Conservation (phyloP, 371 early-diverging fungal genomes). For the Mortierella polycephala region DNA sequence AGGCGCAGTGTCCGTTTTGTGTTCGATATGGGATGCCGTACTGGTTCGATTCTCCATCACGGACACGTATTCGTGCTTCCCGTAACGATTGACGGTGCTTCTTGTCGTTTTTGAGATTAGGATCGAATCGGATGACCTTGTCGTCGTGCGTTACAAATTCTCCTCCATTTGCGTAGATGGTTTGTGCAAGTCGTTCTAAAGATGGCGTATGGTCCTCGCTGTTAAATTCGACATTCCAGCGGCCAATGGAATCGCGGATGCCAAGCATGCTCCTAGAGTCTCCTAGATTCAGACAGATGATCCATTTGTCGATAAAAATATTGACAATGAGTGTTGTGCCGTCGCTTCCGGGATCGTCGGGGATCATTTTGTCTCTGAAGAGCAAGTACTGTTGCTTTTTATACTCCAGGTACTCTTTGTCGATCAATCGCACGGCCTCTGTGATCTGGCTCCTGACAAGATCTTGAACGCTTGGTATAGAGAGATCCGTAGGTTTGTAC, state of each 20-base stretch:
- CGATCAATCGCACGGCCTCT: constrained; percentile 61
- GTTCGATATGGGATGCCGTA: constrained; percentile 55
- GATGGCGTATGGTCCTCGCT: constrained; percentile 76
- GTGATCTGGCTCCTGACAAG: constrained; percentile 62
- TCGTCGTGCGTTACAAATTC: constrained; percentile 74
- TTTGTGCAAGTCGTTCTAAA: constrained; percentile 70
- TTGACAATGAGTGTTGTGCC: constrained; percentile 85
- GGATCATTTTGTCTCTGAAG: constrained; percentile 49
- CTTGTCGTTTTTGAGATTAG: constrained; percentile 56
- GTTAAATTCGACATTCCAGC: constrained; percentile 70
- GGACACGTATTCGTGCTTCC: constrained; percentile 70
- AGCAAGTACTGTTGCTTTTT: constrained; percentile 60
- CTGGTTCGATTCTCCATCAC: constrained; percentile 40
- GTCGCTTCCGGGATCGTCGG: constrained; percentile 72
- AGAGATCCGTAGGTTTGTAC: constrained; percentile 57
- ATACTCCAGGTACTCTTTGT: constrained; percentile 65
- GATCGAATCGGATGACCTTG: constrained; percentile 71
- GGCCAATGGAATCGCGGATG: constrained; percentile 56
- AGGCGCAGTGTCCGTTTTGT: constrained; percentile 60
- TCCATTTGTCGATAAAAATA: constrained; percentile 75
- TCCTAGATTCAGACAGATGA: constrained; percentile 86
- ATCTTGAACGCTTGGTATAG: constrained; percentile 54
- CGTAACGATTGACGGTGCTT: constrained; percentile 66
- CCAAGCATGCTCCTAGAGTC: constrained; percentile 79
- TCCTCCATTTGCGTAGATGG: constrained; percentile 72